Evolutionary conservation across 345 rosid genomes (phyloP), one percentile per base, ranked within the genome.

Genomic region (Hibiscus mutabilis): DNA sequence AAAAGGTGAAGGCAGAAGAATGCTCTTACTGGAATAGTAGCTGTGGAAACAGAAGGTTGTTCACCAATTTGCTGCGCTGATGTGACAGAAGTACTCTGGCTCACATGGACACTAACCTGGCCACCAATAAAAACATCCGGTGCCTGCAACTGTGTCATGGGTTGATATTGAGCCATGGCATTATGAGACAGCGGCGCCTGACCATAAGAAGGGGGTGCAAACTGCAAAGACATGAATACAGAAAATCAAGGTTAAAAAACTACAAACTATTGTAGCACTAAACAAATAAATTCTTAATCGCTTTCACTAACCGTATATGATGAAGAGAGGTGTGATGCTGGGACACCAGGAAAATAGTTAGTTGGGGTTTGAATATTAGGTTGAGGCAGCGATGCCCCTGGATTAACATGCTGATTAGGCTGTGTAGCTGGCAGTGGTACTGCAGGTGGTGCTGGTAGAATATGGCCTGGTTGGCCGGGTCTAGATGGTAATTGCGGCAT

Each of bases 261-360:
- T 64, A 60, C 24, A 73, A 70, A 73, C 10, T 67, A 75, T 77
- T 33, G n/a, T 22, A 51, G 72, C 19, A 78, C 42, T 15, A 76
- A 59, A 29, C 40, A 73, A 53, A 31, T 53, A 52, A 9, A 19
- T 37, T 55, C 63, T 18, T n/a, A 10, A 46, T 59, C 57, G 73
- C 89, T 87, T 87, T 59, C 57, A 74, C 89, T 86, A 85, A 95
- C 97, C 57, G 86, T 82, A 74, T 82, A 86, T 35, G 89, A 78
- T 60, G 95, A 83, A 52, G 90, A 79, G 60, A 86, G 80, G 74
- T 89, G 83, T 10, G 83, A 74, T 79, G 88, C 86, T 13, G 82
- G 84, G 75, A 85, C 79, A 44, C 89, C 86, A 73, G 91, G 80
- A 22, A 74, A 74, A 37, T 82, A 83, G 78, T 68, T 83, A 74